phyloP scores from a whole-genome alignment of 208 protist genomes.

The Endotrypanum monterogeii region DNA sequence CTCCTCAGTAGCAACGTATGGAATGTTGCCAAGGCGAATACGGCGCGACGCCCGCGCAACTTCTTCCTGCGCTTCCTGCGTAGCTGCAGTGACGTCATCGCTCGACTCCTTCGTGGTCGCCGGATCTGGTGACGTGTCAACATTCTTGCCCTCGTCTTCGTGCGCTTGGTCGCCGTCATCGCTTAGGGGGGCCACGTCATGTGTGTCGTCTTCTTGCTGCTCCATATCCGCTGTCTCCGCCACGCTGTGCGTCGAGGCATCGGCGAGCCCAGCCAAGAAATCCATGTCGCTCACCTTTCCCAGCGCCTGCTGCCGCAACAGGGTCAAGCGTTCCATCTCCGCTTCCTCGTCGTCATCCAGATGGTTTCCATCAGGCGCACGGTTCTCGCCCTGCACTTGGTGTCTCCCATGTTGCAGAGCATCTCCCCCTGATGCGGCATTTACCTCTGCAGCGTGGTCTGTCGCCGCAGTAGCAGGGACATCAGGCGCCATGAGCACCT shows the following conservation, averaged over 20 bases:
- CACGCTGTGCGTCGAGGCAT: constrained; percentile 3
- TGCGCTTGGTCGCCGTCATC: constrained; percentile 10
- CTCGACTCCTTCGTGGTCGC: constrained; percentile 8
- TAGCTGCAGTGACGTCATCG: background rate
- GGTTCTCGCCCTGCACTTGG: background rate
- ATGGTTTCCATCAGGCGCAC: background rate
- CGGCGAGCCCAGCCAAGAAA: constrained; percentile 57
- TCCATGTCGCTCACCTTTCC: constrained; percentile 79
- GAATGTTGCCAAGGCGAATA: constrained; percentile 96
- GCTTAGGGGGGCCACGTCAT: background rate
- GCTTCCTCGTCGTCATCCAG: background rate
- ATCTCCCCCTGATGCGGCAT: background rate
- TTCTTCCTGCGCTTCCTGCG: constrained; percentile 33
- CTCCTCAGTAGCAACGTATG: constrained; percentile 94
- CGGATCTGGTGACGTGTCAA: background rate
- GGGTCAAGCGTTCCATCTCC: constrained; percentile 24
- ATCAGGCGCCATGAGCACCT: constrained; percentile 59
- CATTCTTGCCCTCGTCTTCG: background rate
- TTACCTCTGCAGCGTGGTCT: background rate
- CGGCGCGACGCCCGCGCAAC: constrained; percentile 79
- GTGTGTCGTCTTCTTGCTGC: constrained; percentile 4
- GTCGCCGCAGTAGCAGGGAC: background rate
- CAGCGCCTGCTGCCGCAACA: constrained; percentile 67
- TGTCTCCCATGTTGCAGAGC: background rate
- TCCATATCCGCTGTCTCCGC: background rate